These are phyloP conservation scores for Annulohypoxylon truncatum DNA, from an alignment of 2,329 filamentous ascomycete genomes.

Conservation along the genomic window DNA sequence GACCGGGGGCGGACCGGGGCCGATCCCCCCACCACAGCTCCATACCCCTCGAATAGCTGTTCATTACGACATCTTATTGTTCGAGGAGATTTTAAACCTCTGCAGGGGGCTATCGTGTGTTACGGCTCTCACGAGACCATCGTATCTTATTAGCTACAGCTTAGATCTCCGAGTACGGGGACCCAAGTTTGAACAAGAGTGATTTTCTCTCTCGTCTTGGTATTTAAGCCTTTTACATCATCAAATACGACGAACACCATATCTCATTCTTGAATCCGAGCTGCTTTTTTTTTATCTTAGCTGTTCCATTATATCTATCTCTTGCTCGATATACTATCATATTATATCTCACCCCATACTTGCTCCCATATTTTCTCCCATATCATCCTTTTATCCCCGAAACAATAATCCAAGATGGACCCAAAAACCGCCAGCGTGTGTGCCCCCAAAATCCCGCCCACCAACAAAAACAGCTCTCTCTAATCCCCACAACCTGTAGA, in stretches of 20 bases:
- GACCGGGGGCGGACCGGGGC: slow-evolving; percentile 32
- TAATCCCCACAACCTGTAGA: slow-evolving; percentile 62
- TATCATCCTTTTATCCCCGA: background rate
- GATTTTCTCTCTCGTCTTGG: slow-evolving; percentile 18
- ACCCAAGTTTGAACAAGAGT: slow-evolving; percentile 5
- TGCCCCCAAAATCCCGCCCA: slow-evolving; percentile 12
- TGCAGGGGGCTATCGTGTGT: slow-evolving; percentile 32
- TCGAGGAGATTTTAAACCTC: slow-evolving; percentile 21
- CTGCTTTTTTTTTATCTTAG: background rate
- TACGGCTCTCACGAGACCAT: slow-evolving; percentile 32
- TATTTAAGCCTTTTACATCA: background rate
- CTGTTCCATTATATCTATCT: too few relatives aligned
- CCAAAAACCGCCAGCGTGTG: slow-evolving; percentile 46
- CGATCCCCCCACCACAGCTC: slow-evolving; percentile 28
- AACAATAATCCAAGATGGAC: slow-evolving; percentile 37
- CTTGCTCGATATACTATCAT: too few relatives aligned
- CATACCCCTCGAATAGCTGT: slow-evolving; percentile 8
- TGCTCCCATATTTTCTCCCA: background rate
- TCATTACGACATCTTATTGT: slow-evolving; percentile 35
- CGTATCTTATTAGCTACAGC: slow-evolving; percentile 26
- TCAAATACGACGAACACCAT: slow-evolving; percentile 17
- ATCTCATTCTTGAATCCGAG: slow-evolving; percentile 18
- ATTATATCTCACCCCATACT: background rate
- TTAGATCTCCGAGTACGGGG: slow-evolving; percentile 37
- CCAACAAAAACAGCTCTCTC: slow-evolving; percentile 10